Percentiles rank a stretch among this genome's conserved stretches.
These are phyloP conservation scores for Mycena leptocephala DNA, from an alignment of 768 basidiomycete species.

Conservation along the genomic window DNA sequence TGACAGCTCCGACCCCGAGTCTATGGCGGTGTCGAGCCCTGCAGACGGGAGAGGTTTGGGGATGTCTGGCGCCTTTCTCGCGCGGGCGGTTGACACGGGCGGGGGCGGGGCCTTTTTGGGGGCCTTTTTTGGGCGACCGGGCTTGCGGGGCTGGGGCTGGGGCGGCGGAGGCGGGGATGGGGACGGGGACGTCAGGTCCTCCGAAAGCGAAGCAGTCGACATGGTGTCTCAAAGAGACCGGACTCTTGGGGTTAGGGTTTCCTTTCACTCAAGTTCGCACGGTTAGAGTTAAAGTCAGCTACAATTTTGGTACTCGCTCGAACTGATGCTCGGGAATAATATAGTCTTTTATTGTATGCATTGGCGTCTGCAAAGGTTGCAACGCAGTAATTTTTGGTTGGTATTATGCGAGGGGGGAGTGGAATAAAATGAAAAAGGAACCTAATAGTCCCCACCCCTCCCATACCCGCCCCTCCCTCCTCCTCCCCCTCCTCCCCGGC, in stretches of 20 bases:
- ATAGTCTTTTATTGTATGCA: no score
- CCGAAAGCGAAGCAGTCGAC: slow-evolving; percentile 30
- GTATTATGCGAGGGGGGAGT: no score
- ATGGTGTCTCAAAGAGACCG: neutral
- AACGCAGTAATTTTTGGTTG: no score
- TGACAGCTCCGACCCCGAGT: slow-evolving; percentile 81
- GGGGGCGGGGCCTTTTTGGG: slow-evolving; percentile 29
- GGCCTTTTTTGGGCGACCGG: slow-evolving; percentile 25
- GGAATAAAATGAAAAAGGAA: no score
- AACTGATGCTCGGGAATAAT: no score
- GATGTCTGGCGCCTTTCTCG: neutral
- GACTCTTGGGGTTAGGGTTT: no score
- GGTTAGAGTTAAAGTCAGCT: no score
- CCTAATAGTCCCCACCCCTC: neutral
- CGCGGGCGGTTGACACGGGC: neutral
- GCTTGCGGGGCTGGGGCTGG: slow-evolving; percentile 6
- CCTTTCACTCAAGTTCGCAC: no score
- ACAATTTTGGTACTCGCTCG: no score
- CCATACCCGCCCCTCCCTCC: neutral
- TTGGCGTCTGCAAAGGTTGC: no score
- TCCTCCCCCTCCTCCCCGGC: neutral
- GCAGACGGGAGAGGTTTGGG: slow-evolving; percentile 35
- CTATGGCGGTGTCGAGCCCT: slow-evolving; percentile 61
- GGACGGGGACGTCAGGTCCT: slow-evolving; percentile 20
- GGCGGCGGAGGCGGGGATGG: slow-evolving; percentile 22